These are phyloP conservation scores for Fistulifera pelliculosa DNA, from an alignment of 108 stramenopile genomes.

Conservation along the genomic window DNA sequence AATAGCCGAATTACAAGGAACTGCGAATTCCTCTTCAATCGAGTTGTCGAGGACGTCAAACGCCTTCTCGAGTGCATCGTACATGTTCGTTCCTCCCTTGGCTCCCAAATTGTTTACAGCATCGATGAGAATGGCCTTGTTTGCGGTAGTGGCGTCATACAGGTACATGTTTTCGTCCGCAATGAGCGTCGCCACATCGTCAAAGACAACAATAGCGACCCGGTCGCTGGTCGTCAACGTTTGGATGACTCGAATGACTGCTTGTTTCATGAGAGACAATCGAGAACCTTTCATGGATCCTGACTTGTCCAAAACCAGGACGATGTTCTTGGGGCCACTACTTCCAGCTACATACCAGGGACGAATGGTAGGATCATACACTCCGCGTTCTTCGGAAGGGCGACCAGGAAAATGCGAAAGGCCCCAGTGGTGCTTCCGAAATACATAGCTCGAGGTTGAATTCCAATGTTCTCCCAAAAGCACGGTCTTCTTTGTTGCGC, in stretches of 20 bases:
- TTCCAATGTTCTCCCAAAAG: conserved; percentile 13
- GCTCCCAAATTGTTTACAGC: conserved; percentile 2
- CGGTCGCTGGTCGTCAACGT: conserved; percentile 41
- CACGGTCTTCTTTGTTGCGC: background rate
- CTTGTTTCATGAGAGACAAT: conserved; percentile 25
- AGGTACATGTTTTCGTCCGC: background rate
- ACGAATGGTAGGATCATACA: conserved; percentile 46
- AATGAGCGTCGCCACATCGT: conserved; percentile 4
- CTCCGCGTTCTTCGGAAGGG: conserved; percentile 25
- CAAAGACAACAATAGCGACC: conserved; percentile 33
- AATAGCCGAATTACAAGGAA: conserved; percentile 16
- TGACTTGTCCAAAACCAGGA: conserved; percentile 49
- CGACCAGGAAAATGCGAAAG: conserved; percentile 52
- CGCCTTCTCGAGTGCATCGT: conserved; percentile 9
- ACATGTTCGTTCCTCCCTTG: conserved; percentile 10
- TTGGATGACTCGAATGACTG: conserved; percentile 28
- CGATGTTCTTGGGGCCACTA: conserved; percentile 52
- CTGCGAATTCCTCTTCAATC: background rate
- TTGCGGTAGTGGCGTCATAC: background rate
- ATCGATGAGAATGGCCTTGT: conserved; percentile 1
- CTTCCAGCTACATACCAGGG: conserved; percentile 68
- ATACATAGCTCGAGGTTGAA: conserved; percentile 31
- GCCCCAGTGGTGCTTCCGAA: conserved; percentile 44
- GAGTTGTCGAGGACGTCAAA: conserved; percentile 17
- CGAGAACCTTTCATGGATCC: conserved; percentile 33